phyloP scores from a whole-genome alignment of 768 basidiomycete genomes.

The Boletus rubescentipes region DNA sequence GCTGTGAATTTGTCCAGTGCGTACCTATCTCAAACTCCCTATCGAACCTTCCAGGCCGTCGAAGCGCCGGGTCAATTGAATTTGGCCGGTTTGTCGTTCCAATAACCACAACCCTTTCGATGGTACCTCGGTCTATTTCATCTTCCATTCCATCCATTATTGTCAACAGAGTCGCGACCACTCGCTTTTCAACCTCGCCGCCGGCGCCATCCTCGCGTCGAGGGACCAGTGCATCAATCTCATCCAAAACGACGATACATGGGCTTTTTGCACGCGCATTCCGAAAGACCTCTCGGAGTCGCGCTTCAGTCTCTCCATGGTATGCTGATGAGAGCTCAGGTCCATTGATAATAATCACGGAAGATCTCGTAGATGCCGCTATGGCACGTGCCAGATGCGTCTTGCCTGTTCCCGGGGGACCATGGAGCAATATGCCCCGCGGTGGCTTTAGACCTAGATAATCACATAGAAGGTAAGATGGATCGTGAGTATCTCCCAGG shows the following conservation, averaged over 20 bases:
- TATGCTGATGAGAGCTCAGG: constrained; percentile 94
- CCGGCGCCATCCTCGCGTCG: constrained; percentile 85
- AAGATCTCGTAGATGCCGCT: constrained; percentile 80
- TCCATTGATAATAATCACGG: constrained; percentile 92
- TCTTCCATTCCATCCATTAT: constrained; percentile 89
- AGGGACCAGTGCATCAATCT: constrained; percentile 94
- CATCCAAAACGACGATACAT: constrained; percentile 93
- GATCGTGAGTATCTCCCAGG: constrained; percentile 14
- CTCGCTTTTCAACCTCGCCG: constrained; percentile 94
- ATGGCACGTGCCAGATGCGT: constrained; percentile 95
- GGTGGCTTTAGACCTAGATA: constrained; percentile 86
- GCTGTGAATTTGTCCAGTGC: constrained; percentile 14
- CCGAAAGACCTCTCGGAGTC: constrained; percentile 84
- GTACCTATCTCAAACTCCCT: constrained; percentile 93
- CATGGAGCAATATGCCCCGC: constrained; percentile 91
- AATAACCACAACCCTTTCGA: constrained; percentile 81
- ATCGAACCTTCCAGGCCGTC: constrained; percentile 90
- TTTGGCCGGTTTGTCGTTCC: constrained; percentile 96
- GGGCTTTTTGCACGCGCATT: constrained; percentile 81
- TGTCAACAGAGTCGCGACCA: constrained; percentile 93
- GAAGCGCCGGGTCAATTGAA: constrained; percentile 89
- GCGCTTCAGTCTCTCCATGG: constrained; percentile 95
- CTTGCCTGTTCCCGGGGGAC: constrained; percentile 97
- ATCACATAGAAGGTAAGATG: constrained; percentile 3
- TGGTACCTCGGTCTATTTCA: constrained; percentile 35